These are phyloP conservation scores for Pontederia crassipes DNA, from an alignment of 176 grass and related monocot species.

Conservation along the genomic window DNA sequence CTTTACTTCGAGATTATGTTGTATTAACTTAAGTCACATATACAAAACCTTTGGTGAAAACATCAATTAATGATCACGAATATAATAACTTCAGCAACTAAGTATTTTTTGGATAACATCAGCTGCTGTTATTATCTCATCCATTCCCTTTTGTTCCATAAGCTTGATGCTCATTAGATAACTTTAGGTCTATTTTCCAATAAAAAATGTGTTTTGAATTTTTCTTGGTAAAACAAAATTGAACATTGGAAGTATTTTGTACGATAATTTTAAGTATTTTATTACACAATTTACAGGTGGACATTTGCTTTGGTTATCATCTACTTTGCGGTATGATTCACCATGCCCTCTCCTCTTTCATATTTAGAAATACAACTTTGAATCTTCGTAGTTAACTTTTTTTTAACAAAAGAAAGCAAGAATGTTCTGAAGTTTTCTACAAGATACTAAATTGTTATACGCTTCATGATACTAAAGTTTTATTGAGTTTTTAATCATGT, in stretches of 20 bases:
- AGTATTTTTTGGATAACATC: too few relatives aligned
- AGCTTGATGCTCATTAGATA: neutral
- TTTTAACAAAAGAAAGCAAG: neutral
- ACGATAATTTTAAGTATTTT: conserved; percentile 7
- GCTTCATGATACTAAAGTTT: too few relatives aligned
- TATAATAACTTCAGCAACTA: too few relatives aligned
- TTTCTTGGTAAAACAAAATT: neutral
- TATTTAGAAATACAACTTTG: neutral
- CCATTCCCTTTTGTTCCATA: neutral
- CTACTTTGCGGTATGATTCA: conserved; percentile 51
- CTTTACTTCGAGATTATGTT: too few relatives aligned
- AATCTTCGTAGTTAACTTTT: neutral
- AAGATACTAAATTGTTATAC: too few relatives aligned
- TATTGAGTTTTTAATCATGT: too few relatives aligned
- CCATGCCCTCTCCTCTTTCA: neutral
- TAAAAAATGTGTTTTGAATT: neutral
- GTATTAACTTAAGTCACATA: too few relatives aligned
- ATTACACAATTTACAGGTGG: conserved; percentile 49
- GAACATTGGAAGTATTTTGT: neutral
- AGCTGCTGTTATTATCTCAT: too few relatives aligned
- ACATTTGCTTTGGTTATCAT: conserved; percentile 58
- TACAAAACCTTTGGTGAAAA: too few relatives aligned
- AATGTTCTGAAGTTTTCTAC: too few relatives aligned
- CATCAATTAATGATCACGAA: too few relatives aligned
- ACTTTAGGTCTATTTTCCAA: too few relatives aligned